Evolutionary conservation across 768 basidiomycete species (phyloP).

Genomic region (Agrocybe chaxingu): DNA sequence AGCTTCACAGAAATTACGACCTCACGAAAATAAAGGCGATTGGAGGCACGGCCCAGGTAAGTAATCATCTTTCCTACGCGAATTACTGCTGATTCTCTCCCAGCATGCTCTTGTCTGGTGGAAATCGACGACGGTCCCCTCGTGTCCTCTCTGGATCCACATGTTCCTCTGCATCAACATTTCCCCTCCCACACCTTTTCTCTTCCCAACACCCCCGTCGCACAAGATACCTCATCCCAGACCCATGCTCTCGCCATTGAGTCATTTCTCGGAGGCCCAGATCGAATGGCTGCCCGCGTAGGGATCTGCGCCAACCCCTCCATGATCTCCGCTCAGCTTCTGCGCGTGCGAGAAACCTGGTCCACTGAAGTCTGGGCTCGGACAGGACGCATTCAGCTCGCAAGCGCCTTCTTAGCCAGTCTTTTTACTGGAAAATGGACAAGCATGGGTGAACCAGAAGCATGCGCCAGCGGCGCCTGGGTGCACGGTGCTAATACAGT

Average conservation of each 20-base stretch:
- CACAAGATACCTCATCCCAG: conserved; percentile 80
- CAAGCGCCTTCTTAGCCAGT: conserved; percentile 70
- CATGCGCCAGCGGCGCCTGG: conserved; percentile 79
- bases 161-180: conserved; percentile 65
- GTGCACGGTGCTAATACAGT: conserved; percentile 46
- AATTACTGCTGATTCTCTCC: conserved; percentile 2
- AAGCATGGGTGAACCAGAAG: conserved; percentile 71
- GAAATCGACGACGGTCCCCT: conserved; percentile 75
- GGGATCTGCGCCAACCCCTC: conserved; percentile 72
- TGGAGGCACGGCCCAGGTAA: conserved; percentile 77
- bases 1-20: conserved; percentile 68
- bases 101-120: conserved; percentile 83
- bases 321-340: conserved; percentile 69
- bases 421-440: conserved; percentile 71
- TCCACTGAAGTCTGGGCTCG: conserved; percentile 74
- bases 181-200: conserved; percentile 67
- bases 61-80: conserved; percentile 10
- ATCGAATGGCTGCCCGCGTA: conserved; percentile 72
- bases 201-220: conserved; percentile 68
- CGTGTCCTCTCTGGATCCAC: conserved; percentile 67
- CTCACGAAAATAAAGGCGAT: conserved; percentile 69
- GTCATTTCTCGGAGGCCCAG: conserved; percentile 72
- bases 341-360: conserved; percentile 77
- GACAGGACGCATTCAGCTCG: conserved; percentile 76
- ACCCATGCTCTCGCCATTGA: conserved; percentile 76